Evolutionary conservation across 768 basidiomycete species (phyloP), one percentile per base, ranked within the genome.

Genomic region (Suillus subaureus): DNA sequence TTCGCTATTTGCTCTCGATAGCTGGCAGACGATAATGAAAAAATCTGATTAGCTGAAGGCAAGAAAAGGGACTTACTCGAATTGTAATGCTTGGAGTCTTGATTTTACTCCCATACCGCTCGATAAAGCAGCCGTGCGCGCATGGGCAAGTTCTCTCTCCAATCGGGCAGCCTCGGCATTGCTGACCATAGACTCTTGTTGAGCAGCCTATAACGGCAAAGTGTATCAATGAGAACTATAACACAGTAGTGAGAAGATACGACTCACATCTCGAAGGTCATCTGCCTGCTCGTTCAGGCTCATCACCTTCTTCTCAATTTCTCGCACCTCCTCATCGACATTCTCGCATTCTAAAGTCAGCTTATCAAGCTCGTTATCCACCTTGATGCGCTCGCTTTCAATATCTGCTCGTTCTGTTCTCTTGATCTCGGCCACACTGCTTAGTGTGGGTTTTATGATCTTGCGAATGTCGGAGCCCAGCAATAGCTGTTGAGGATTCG

Each of bases 51-150:
- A 26, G 13, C 35, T 8, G 56, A 55, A 56, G n/a, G 65, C 40
- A 60, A 56, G 11, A 31, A 55, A 35, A 62, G 51, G 47, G 23
- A 77, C 85, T 75, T 69, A 92, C 93, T 88, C 85, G 72, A 95
- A 90, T 74, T 93, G 89, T 52, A 93, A 73, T 0, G 87, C 85
- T 70, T 93, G 91, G 12, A 94, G 78, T 64, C 90, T 84, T 23
- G 90, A 88, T 73, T 93, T 92, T 57, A 92, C 90, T 16, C 90
- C 91, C 74, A 93, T 87, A n/a, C 92, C 93, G 70, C 88, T 91
- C 3, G 91, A 87, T 62, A 91, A 82, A 16, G 92, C 92, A 3
- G 89, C 89, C 26, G 87, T 90, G 70, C 88, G 83, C 16, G 93
- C 93, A 61, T 89, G 86, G 3, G 88, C 88, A 11, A 94, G 76